Base-by-base conservation (phyloP, 495 filamentous ascomycete genomes). In the Aspergillus ellipticus region DNA sequence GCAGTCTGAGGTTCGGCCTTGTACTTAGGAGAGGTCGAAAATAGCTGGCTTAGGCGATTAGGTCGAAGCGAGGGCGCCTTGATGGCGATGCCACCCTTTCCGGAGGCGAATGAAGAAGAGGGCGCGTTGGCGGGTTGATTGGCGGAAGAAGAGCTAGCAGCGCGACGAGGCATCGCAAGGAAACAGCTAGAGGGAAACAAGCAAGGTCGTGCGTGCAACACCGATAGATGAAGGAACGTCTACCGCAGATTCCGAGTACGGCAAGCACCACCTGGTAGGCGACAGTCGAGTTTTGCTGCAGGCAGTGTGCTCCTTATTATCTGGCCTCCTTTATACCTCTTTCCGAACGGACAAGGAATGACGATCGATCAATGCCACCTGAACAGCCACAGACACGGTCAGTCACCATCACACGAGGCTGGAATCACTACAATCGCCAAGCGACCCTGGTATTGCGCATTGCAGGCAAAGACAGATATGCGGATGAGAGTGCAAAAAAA, bases 31-130 rank as follows among this genome's bases (percentile, higher is more conserved):
- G 82, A 81, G 50, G 73, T 68, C 33, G 82, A 79, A 59, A 86
- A 87, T 57, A 87, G 74, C 49, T 80, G 78, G 57, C 73, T 71
- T 42, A 87, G 72, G 50, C 77, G 77, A 65, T 86, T 90, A 51
- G 81, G 68, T 72, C 89, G 92, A 54, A 85, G 80, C 20, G 83
- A 80, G 20, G 90, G 64, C 37, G 73, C 67, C 67, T 77, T 75
- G 54, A 71, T 69, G 54, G 70, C 62, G 57, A 69, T 67, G 53
- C 75, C 75, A 63, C 69, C 69, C 68, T 80, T 81, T 67, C 78
- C 80, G 54, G 72, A 68, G 50, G 73, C 64, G 55, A 80, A 66
- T 51, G 77, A 69, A 57, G 67, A 71, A 62, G 78, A 74, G 51
- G 77, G 65, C 33, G 74, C 64, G 62, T 66, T 74, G 50, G 70